Percentiles rank a stretch among this genome's conserved stretches.
Evolutionary conservation across 1,139 yeast species (phyloP).

Genomic region (Taiozyma sp.): DNA sequence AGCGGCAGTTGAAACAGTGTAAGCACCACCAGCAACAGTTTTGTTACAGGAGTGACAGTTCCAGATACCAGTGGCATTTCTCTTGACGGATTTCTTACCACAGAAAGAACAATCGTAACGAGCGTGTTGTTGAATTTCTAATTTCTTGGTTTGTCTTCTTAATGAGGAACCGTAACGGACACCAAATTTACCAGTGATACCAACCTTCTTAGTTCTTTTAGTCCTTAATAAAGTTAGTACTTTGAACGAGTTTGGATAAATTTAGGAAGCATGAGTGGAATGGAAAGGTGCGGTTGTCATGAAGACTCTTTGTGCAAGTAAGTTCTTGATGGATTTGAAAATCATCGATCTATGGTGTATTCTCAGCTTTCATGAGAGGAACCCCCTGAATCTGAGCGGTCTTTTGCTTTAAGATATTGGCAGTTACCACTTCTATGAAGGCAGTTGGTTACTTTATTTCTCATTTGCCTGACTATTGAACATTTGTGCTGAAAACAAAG

Average conservation of each 20-base stretch:
- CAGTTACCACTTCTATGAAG: too few species aligned
- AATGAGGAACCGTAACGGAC: conserved; percentile 99
- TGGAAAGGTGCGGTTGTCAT: not conserved
- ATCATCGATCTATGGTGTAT: not conserved
- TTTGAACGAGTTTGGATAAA: not conserved
- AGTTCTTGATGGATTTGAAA: not conserved
- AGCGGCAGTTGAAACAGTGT: conserved; percentile 98
- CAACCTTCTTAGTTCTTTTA: conserved; percentile 99
- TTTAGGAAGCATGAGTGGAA: not conserved
- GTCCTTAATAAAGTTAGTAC: conserved; percentile 52
- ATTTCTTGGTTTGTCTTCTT: conserved; percentile 99
- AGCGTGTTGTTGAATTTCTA: conserved; percentile 98
- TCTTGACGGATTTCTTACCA: conserved; percentile 97
- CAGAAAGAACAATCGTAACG: conserved; percentile 99
- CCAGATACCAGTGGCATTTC: conserved; percentile 99
- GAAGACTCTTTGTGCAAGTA: not conserved
- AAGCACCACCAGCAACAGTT: conserved; percentile 99
- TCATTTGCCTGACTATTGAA: not conserved
- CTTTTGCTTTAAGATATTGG: too few species aligned
- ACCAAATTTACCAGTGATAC: conserved; percentile 99
- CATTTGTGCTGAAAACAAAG: not conserved
- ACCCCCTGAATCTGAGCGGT: too few species aligned
- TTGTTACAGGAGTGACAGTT: conserved; percentile 89
- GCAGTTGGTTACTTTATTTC: not conserved
- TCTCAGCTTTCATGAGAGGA: not conserved